Base-by-base conservation (phyloP, 306 rosid genomes). In the Begonia masoniana region DNA sequence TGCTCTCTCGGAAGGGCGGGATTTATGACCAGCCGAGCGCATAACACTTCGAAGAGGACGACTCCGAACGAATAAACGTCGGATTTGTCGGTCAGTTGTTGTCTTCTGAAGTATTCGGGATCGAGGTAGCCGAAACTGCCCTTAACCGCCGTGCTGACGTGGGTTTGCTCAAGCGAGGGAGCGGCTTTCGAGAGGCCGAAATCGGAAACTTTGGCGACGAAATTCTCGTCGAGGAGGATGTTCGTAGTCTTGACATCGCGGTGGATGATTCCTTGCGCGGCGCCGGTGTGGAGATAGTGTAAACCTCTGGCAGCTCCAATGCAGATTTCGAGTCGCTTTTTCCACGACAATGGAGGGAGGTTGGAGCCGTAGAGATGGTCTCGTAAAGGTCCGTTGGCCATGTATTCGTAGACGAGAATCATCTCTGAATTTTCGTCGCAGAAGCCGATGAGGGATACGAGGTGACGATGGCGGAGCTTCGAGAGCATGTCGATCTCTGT, bases 71-170 rank as follows among this genome's bases (percentile, higher is more conserved):
- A 89, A 66, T 85, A 89, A 7, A 89, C 70, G 55, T 89, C 91
- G 1, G 94, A 85, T 71, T 89, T 89, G 13, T 89, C 82, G 0
- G 94, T 89, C 0, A 89, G 68, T 12, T 85, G 82, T 41, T 82
- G 95, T 13, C 79, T 68, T 50, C 78, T 78, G 45, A 74, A 89
- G 62, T 89, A 85, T 52, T 85, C 87, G 3, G 95, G 97, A 58
- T 89, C 97, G 15, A 89, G 82, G 62, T 89, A 89, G 1, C 97
- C 97, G 43, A 89, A 76, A 58, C 97, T 89, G 0, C 95, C 97
- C 69, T 89, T 89, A 70, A 89, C 95, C 0, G 87, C 94, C 14
- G 97, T 89, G 78, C 87, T 89, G 1, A 89, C 89, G 49, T 85
- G 84, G 2, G 87, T 62, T 55, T 78, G 72, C 15, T 82, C 95